Evolutionary conservation across 192 early-diverging fungal genomes (phyloP).

Genomic region (Entrophospora sp.): DNA sequence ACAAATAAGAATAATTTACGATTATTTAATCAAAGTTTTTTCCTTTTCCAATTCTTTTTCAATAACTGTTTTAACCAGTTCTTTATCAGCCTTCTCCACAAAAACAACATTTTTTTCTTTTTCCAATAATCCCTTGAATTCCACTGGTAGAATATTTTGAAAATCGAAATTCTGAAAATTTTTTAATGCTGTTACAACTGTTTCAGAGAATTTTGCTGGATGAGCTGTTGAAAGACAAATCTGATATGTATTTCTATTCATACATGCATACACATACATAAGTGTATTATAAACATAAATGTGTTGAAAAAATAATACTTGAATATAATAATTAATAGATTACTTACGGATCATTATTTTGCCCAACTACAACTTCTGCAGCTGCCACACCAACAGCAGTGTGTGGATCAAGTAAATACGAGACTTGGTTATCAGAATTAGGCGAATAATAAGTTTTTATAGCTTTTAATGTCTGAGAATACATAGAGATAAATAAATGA

Average conservation of each 20-base stretch:
- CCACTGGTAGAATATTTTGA: constrained; percentile 51
- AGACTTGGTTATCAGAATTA: constrained; percentile 24
- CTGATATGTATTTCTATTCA: constrained; percentile 8
- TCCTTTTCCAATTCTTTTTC: constrained; percentile 38
- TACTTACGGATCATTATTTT: constrained; percentile 7
- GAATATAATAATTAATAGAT: background rate
- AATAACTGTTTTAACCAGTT: constrained; percentile 43
- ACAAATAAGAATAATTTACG: too few species aligned
- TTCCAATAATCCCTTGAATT: constrained; percentile 63
- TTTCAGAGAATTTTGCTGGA: constrained; percentile 93
- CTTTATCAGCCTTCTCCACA: constrained; percentile 41
- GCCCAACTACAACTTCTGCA: constrained; percentile 62
- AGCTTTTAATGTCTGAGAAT: constrained; percentile 55
- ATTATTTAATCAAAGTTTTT: too few species aligned
- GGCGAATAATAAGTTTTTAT: constrained; percentile 64
- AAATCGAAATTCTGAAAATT: constrained; percentile 43
- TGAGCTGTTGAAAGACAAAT: constrained; percentile 85
- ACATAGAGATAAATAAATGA: background rate
- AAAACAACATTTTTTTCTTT: constrained; percentile 53
- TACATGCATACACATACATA: constrained; percentile 5
- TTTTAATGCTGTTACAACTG: constrained; percentile 70
- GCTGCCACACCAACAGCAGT: constrained; percentile 91
- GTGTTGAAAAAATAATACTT: constrained; percentile 18
- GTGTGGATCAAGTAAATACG: constrained; percentile 90
- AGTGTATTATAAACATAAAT: constrained; percentile 18